Conservation (phyloP, 257 asterid species). For the Thymus quinquecostatus region DNA sequence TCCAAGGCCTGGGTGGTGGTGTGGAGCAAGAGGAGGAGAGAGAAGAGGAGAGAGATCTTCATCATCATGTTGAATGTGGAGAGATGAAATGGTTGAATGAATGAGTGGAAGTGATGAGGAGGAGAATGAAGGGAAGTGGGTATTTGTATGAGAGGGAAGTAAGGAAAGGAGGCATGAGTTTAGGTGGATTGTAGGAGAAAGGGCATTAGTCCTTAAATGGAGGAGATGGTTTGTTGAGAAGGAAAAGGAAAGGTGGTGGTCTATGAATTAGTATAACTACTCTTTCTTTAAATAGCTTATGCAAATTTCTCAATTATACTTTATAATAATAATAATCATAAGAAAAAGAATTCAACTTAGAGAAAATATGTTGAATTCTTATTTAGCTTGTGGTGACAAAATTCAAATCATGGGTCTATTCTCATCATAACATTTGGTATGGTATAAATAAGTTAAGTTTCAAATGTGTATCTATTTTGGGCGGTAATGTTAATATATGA, state of each 20-base stretch:
- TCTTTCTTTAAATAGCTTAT: constrained; percentile 30
- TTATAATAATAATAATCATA: too few species aligned
- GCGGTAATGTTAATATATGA: too few species aligned
- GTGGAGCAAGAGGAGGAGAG: constrained; percentile 33
- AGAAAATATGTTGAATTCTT: too few species aligned
- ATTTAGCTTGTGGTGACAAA: too few species aligned
- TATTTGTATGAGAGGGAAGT: constrained; percentile 9
- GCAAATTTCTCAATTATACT: not conserved
- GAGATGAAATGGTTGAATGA: too few species aligned
- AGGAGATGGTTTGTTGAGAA: constrained; percentile 39
- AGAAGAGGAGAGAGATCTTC: constrained; percentile 42
- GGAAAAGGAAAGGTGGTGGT: constrained; percentile 20
- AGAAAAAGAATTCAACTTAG: too few species aligned
- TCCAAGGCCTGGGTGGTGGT: constrained; percentile 42
- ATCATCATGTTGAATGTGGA: not conserved
- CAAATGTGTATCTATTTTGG: too few species aligned
- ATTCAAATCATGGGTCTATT: too few species aligned
- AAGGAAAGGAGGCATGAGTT: constrained; percentile 17
- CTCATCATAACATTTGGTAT: too few species aligned
- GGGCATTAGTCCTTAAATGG: constrained; percentile 30
- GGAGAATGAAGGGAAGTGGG: not conserved
- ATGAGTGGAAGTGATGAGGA: too few species aligned
- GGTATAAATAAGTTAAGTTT: too few species aligned
- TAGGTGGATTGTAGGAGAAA: constrained; percentile 35
- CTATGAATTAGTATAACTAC: not conserved